A percentile compares a stretch with the other conserved stretches of the same genome.
These are phyloP conservation scores for Aspergillus floridensis DNA, from an alignment of 2,329 filamentous ascomycete genomes.

Conservation along the genomic window DNA sequence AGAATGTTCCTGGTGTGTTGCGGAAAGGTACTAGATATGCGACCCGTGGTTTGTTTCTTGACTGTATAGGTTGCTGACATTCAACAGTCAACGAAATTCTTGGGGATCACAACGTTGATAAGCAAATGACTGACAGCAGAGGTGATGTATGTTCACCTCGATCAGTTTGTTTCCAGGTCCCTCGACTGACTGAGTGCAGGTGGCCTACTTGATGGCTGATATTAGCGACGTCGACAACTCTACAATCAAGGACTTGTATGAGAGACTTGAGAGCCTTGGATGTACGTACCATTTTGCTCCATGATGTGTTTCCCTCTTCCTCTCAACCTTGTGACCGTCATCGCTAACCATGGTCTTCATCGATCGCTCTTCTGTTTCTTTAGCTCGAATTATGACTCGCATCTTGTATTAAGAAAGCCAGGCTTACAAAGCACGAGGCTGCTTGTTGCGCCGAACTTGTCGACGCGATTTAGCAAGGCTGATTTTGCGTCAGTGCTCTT, in stretches of 20 bases:
- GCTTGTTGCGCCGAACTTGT: background rate
- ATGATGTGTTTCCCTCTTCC: background rate
- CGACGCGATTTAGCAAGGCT: background rate
- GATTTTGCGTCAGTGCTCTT: constrained; percentile 8
- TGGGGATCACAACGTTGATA: constrained; percentile 94
- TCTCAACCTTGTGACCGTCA: constrained; percentile 8
- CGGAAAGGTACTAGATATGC: constrained; percentile 60
- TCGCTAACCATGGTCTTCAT: background rate
- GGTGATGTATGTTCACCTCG: constrained; percentile 65
- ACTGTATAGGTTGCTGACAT: constrained; percentile 15
- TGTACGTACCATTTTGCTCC: constrained; percentile 55
- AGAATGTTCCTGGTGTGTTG: constrained; percentile 92
- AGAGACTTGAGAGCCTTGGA: constrained; percentile 74
- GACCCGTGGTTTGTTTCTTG: background rate
- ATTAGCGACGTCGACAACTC: constrained; percentile 78
- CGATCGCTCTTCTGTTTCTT: background rate
- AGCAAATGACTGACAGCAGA: constrained; percentile 95
- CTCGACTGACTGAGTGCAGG: constrained; percentile 42
- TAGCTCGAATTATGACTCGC: constrained; percentile 48
- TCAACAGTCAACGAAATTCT: constrained; percentile 83
- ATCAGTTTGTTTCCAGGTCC: background rate
- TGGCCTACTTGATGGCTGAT: constrained; percentile 97
- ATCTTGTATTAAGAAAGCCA: constrained; percentile 38
- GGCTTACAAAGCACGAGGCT: background rate
- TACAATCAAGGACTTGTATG: constrained; percentile 83